Base-by-base conservation (phyloP, 768 basidiomycete species). In the Tephrocybe sp. region DNA sequence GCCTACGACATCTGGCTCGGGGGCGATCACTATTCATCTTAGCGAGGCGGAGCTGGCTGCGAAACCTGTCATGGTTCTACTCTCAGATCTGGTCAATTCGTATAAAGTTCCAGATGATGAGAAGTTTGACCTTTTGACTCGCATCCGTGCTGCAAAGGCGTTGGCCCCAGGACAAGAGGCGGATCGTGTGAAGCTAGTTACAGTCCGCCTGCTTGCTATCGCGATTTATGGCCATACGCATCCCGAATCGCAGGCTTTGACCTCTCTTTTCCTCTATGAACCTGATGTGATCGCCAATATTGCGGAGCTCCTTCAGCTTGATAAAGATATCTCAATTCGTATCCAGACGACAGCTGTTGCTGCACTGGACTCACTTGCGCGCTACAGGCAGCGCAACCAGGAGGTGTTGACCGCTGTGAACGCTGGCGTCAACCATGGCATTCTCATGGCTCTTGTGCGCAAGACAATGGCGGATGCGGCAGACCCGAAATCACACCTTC, bases 381-480 rank as follows among this genome's bases (percentile, higher is more conserved):
- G 92, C 54, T 95, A 96, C 65, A 82, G 92, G 53, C 76, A 72
- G 53, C 92, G 87, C 64, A 78, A 90, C 32, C 82, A 85, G 59
- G 97, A 98, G 63, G 92, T 96, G 34, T 68, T 97, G 40, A 85
- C 87, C 4, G 87, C 94, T 1, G 81, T 98, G 33, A 97, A 97
- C 64, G 95, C 92, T 20, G 92, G 92, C 39, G 92, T 98, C 48
- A 97, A 93, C 61, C 97, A 98, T 62, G 97, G 97, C 11, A 87
- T 93, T 35, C 68, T 99, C 20, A 92, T 98, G 86, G 86, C 88
- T 23, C 74, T 94, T 32, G 77, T 98, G 48, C 82, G 94, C 54
- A 87, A 84, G 68, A 89, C 89, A 19, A 85, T 92, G 14, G 65
- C 76, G 14, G 87, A 92, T 53, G 82, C 93, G 17, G 76, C 79